Percentiles rank a stretch among this genome's conserved stretches.
Conservation (phyloP, 176 grass and related monocot species). For the Musa itinerans region DNA sequence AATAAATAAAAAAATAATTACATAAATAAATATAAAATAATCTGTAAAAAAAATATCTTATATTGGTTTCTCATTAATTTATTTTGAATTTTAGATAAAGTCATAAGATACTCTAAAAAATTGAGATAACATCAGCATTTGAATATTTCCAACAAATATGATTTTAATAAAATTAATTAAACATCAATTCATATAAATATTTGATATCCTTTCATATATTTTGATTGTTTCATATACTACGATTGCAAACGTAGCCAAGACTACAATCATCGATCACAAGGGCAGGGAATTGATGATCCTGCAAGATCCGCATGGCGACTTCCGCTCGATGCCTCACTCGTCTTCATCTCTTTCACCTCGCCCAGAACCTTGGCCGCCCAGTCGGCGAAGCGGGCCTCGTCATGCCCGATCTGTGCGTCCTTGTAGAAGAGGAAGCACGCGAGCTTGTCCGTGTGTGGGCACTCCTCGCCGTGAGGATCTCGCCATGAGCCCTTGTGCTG, state of each 20-base stretch:
- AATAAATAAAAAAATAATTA: no score
- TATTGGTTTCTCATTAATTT: no score
- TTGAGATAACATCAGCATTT: no score
- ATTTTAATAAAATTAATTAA: no score
- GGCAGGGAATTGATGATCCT: background rate
- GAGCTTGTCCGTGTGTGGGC: conserved; percentile 7
- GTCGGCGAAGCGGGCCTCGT: conserved; percentile 35
- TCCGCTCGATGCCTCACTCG: background rate
- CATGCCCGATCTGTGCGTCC: conserved; percentile 35
- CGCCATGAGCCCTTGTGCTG: conserved; percentile 60
- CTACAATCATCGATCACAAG: background rate
- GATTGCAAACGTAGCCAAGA: no score
- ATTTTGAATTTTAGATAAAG: no score
- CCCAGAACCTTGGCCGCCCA: conserved; percentile 38
- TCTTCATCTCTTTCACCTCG: conserved; percentile 29
- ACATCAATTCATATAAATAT: background rate
- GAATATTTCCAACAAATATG: no score
- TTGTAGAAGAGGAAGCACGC: conserved; percentile 35
- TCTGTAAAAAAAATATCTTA: no score
- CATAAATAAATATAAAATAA: no score
- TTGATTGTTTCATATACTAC: no score
- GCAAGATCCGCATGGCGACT: background rate
- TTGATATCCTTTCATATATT: background rate
- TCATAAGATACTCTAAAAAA: no score
- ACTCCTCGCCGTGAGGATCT: conserved; percentile 34